Evolutionary conservation across 2,329 filamentous ascomycete genomes (phyloP), one percentile per base, ranked within the genome.

Genomic region (Parastagonospora nodorum): DNA sequence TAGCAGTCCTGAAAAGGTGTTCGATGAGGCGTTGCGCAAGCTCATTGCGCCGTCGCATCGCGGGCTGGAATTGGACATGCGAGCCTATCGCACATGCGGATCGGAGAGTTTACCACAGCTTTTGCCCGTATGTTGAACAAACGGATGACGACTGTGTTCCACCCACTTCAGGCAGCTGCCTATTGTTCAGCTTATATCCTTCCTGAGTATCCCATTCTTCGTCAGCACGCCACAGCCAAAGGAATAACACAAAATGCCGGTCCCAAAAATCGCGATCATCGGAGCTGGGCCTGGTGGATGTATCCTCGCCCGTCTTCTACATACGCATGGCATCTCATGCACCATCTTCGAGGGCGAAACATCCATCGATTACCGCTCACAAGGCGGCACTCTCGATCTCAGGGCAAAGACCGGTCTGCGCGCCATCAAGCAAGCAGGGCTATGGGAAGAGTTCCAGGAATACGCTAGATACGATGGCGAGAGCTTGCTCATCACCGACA

Each of bases 241-340:
- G 19, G 16, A 24, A 19, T 15, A 16, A 8, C 40, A 46, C 14
- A n/a, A 12, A 4, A n/a, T 16, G 14, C 27, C 28, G 32, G 27
- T 4, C 5, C 65, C 63, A 14, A 64, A 63, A 38, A 74, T 75
- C 29, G 73, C 72, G 31, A 74, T 76, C 32, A 60, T 76, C 36
- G 74, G 74, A 24, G 71, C 63, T 16, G 74, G 75, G 3, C 75
- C 73, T n/a, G 71, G 71, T 5, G 80, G 80, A 52, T 78, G 78
- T 55, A 79, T 78, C 56, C 72, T 84, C 2, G 82, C 81, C 10
- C 78, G 80, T 10, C 75, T 85, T 12, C 74, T 86, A 5, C 72
- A 78, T 40, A 63, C 74, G 9, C 69, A 75, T 3, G 69, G 73
- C 39, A 73, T 82, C 47, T 63, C 77, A 6, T 73, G 76, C 47